Conservation (phyloP, 768 basidiomycete genomes). For the Psilocybe sp. region DNA sequence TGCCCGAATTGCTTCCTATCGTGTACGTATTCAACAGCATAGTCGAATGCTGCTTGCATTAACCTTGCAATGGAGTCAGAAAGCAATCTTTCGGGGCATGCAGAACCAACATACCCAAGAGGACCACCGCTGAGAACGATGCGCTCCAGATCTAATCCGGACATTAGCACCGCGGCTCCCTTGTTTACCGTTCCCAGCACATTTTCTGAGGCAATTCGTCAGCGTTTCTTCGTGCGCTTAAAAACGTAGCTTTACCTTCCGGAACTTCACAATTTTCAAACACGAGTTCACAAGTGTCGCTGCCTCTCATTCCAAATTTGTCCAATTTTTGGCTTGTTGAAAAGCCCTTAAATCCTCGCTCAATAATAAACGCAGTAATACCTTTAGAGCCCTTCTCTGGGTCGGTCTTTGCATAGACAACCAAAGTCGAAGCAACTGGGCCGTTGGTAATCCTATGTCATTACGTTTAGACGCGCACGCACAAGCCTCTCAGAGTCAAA, state of each 20-base stretch:
- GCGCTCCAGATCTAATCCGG: slow-evolving; percentile 88
- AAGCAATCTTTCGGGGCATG: slow-evolving; percentile 4
- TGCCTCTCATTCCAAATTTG: slow-evolving; percentile 96
- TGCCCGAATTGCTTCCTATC: slow-evolving; percentile 89
- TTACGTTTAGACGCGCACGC: slow-evolving; percentile 3
- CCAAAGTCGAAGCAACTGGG: slow-evolving; percentile 83
- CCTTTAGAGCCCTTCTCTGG: slow-evolving; percentile 80
- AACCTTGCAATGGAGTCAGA: slow-evolving; percentile 43
- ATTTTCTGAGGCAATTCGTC: slow-evolving; percentile 52
- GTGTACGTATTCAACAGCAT: slow-evolving; percentile 87
- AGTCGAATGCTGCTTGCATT: slow-evolving; percentile 93
- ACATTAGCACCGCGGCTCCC: slow-evolving; percentile 90
- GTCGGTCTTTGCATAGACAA: slow-evolving; percentile 90
- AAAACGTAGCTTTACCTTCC: slow-evolving; percentile 49
- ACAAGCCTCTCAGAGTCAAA: not conserved
- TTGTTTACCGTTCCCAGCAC: slow-evolving; percentile 77
- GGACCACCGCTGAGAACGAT: slow-evolving; percentile 92
- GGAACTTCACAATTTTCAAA: slow-evolving; percentile 92
- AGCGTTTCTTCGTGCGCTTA: slow-evolving; percentile 1
- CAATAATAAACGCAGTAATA: slow-evolving; percentile 90
- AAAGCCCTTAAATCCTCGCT: slow-evolving; percentile 79
- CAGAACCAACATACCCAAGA: slow-evolving; percentile 56
- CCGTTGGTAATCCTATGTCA: slow-evolving; percentile 88
- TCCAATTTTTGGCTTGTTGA: slow-evolving; percentile 89
- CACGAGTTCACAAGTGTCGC: slow-evolving; percentile 90